Evolutionary conservation across 2,329 filamentous ascomycete genomes (phyloP), one percentile per base, ranked within the genome.

Genomic region (Pestalotiopsis sp.): DNA sequence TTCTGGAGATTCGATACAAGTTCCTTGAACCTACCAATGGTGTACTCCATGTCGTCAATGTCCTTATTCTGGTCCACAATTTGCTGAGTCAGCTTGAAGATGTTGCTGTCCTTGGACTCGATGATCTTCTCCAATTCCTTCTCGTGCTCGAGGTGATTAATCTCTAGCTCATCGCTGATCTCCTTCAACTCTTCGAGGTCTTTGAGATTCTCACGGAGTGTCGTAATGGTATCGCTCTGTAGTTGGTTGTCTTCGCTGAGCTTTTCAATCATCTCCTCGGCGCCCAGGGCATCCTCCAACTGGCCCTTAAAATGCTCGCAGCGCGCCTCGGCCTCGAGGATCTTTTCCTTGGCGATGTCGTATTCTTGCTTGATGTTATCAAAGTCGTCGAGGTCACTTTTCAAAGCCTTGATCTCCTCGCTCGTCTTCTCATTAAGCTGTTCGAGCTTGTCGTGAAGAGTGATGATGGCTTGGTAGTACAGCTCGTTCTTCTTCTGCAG

Each of bases 81-180:
- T 71, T 91, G 90, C 68, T 92, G 90, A 41, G 87, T 86, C 75
- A 97, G 92, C 77, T 98, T 95, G n/a, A 89, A 86, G 71, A 98
- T 92, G 70, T 97, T 83, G 67, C 87, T 88, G 72, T 98, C 95
- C 78, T 93, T 93, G 81, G 94, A 92, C 77, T 98, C 95, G 67
- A 98, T 88, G 75, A 98, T 95, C 74, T 97, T 93, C 78, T 97
- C 94, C 80, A 99, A 88, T 77, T 98, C 95, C 79, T 95, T 97
- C 78, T 97, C 93, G 45, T 94, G 93, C 77, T 98, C 94, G 3
- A 96, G 89, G 76, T 98, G 95, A 77, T 97, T 97, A 74, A 93
- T 88, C 78, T 98, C 95, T 3, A 99, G 89, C 80, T 99, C 96
- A 75, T 98, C 95, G 74, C 94, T 97, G 74, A 98, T 90, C 77